Base-by-base conservation (phyloP, 768 basidiomycete genomes). In the Antrodiella citrinella region DNA sequence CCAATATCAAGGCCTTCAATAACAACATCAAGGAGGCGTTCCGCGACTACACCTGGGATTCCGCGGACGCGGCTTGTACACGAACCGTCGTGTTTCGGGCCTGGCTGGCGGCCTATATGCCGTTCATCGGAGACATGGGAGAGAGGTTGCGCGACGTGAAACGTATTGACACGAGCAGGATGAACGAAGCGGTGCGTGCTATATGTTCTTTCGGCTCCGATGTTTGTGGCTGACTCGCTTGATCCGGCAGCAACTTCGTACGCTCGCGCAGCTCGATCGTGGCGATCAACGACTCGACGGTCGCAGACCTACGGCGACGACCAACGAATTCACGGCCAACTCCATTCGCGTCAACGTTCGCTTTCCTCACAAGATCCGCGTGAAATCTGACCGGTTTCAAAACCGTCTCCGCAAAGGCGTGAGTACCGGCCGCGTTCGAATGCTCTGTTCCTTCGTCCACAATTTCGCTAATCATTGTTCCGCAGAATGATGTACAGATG, bases 81-180 rank as follows among this genome's bases (percentile, higher is more conserved):
- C 24, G 45, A 10, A 9, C 51, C 1, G 26, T 63, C 30, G 62
- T 55, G 4, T 56, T 60, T 19, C 58, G 58, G 12, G 66, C 66
- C 1, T 68, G 66, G 66, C 50, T 66, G 0, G 57, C 60, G 3
- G 47, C 39, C 23, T 76, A 73, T 49, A 52, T 82, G 4, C 61
- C 72, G 2, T 62, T 55, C 1, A 68, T 72, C 48, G 65, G 65
- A 4, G 70, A 72, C 46, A 75, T 74, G 19, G 66, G 65, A 40
- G 69, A 66, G 47, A 63, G 65, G 3, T 74, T 80, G 50, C 67
- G 63, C 0, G 68, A 69, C 19, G 74, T 74, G 1, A 55, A 54
- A 2, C 67, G 63, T 52, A 73, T 82, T 20, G 65, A 81, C 54
- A 77, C 78, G 1, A 52, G 51, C 5, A 68, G 69, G 10, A 55